Conservation (phyloP, 257 asterid genomes). For the Capsicum baccatum region DNA sequence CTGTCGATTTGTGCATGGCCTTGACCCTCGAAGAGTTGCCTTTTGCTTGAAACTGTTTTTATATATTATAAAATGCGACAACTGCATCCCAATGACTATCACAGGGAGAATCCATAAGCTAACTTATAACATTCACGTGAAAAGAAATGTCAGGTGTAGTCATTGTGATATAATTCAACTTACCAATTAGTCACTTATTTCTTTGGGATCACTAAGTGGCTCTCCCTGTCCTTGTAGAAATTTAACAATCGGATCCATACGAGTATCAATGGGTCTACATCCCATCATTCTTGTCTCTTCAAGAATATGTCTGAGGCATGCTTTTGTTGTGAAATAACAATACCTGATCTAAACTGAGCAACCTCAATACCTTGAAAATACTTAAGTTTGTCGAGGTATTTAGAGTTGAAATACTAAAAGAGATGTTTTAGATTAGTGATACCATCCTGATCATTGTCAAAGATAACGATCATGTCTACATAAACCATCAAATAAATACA, state of each 20-base stretch:
- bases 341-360: not conserved
- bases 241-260: not conserved
- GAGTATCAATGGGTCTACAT: not conserved
- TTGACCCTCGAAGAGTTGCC: not conserved
- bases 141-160: not conserved
- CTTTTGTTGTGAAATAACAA: not conserved
- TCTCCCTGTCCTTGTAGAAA: not conserved
- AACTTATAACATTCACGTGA: not conserved
- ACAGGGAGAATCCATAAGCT: not conserved
- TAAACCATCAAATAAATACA: not conserved
- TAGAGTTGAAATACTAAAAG: not conserved
- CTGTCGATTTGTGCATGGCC: not conserved
- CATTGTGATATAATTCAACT: not conserved
- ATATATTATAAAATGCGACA: not conserved
- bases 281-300: not conserved
- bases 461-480: not conserved
- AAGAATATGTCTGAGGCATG: not conserved
- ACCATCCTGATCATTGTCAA: not conserved
- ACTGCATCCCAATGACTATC: not conserved
- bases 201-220: not conserved
- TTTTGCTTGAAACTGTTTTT: not conserved
- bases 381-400: not conserved
- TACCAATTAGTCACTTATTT: not conserved
- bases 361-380: not conserved
- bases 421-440: conserved; percentile 4